Evolutionary conservation across 805 yeast genomes (phyloP), one percentile per base, ranked within the genome.

Genomic region (Helenozyma baotianmanensis): DNA sequence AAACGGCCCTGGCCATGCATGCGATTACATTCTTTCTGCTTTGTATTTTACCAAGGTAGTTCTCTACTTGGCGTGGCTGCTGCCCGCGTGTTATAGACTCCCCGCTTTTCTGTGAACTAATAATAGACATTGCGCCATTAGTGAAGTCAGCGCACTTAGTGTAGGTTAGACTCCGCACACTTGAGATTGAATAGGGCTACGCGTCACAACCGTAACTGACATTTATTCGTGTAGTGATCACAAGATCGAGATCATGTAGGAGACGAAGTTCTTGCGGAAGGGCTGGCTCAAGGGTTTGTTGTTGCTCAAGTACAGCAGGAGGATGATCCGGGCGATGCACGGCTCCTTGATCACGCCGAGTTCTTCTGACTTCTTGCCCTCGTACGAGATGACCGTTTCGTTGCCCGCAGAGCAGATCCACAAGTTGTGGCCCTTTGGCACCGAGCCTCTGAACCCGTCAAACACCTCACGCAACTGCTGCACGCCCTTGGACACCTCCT

Each of bases 261-360:
- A 27, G 19, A 63, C 59, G 35, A 72, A 62, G 27, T 65, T 59
- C 30, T 61, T 60, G 37, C 74, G 61, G 23, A 80, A 68, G 2
- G 72, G 61, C 45, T 74, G 78, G 45, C 81, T 70, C 45, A 83
- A 67, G 1, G 90, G 90, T 42, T 68, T 73, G 25, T 60, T 66
- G 2, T 85, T 90, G 43, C 83, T 73, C 45, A 88, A 58, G 54
- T 90, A 89, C 56, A 81, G 86, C 43, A 83, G 62, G 43, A 88
- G 76, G 35, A 89, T 62, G n/a, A 82, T 62, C 40, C 77, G 74
- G 2, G 84, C 71, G 4, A 88, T 68, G 12, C 75, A 51, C 2
- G 90, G 84, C 32, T 76, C 75, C 7, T 62, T 48, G 2, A 87
- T 80, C 5, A 48, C 47, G 1, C 96, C 96, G 54, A 89, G 51